Evolutionary conservation across 345 rosid species (phyloP).

Genomic region (Kandelia obovata): DNA sequence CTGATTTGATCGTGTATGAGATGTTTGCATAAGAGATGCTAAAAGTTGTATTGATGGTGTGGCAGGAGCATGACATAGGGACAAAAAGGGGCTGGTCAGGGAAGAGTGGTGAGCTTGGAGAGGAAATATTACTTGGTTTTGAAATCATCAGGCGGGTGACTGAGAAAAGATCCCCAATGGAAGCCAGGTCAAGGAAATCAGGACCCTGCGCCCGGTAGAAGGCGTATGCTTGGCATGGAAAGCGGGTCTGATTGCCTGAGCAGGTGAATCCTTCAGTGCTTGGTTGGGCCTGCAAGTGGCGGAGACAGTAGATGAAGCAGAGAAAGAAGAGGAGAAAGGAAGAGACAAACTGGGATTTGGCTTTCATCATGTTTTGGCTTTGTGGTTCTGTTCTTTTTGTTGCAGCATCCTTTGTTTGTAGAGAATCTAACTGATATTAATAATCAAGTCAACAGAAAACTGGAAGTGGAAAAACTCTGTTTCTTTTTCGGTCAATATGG

Average conservation of each 20-base stretch:
- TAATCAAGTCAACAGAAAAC: no score
- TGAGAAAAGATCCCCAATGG: conserved; percentile 58
- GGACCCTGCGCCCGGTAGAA: conserved; percentile 47
- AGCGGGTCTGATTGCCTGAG: conserved; percentile 31
- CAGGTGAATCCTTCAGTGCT: conserved; percentile 44
- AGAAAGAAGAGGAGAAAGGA: conserved; percentile 24
- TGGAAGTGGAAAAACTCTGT: no score
- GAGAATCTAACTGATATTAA: no score
- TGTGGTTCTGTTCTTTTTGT: no score
- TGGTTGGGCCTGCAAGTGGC: conserved; percentile 36
- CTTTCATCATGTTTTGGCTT: conserved; percentile 11
- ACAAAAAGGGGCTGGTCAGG: conserved; percentile 49
- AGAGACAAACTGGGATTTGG: conserved; percentile 15
- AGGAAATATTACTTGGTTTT: conserved; percentile 56
- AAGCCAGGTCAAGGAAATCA: conserved; percentile 47
- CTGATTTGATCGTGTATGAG: conserved; percentile 35
- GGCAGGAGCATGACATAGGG: conserved; percentile 62
- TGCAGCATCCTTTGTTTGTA: no score
- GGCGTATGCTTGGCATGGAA: conserved; percentile 58
- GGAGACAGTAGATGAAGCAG: conserved; percentile 5
- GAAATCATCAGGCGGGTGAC: conserved; percentile 59
- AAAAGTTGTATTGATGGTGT: conserved; percentile 24
- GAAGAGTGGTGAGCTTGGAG: conserved; percentile 42
- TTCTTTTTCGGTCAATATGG: no score
- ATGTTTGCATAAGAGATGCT: conserved; percentile 50